Percentiles rank a stretch among this genome's conserved stretches.
Conservation (phyloP, 2,329 filamentous ascomycete genomes). For the Neonectria ditissima region DNA sequence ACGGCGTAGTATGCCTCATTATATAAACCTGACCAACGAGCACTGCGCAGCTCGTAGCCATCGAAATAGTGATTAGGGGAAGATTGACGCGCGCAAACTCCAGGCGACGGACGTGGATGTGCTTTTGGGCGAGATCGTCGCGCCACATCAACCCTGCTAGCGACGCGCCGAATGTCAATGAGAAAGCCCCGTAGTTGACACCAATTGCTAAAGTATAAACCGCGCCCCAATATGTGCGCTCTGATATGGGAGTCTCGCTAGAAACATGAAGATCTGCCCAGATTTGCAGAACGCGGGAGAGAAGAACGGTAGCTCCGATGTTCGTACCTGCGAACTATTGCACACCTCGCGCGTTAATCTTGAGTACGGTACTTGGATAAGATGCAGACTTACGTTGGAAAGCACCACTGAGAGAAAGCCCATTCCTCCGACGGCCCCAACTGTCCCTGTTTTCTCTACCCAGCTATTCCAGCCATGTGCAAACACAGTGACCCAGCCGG, state of each 20-base stretch:
- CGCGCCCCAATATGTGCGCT: constrained; percentile 78
- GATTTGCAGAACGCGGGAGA: constrained; percentile 76
- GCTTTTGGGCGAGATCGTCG: constrained; percentile 75
- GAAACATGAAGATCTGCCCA: constrained; percentile 71
- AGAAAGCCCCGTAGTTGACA: constrained; percentile 81
- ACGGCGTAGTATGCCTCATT: constrained; percentile 33
- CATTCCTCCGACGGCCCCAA: constrained; percentile 79
- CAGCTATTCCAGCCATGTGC: constrained; percentile 80
- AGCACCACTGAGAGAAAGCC: constrained; percentile 77
- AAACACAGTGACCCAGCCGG: constrained; percentile 80
- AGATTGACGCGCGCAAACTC: constrained; percentile 78
- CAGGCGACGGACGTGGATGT: constrained; percentile 71
- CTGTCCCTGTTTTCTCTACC: constrained; percentile 75
- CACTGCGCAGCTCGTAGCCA: constrained; percentile 72
- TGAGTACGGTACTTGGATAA: too few relatives aligned
- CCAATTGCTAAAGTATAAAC: constrained; percentile 81
- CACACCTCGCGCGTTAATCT: too few relatives aligned
- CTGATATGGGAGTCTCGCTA: constrained; percentile 62
- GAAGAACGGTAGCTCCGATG: constrained; percentile 79
- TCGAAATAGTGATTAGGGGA: constrained; percentile 76
- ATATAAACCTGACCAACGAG: constrained; percentile 75
- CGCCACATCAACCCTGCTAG: constrained; percentile 79
- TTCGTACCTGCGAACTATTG: constrained; percentile 79
- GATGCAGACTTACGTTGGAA: constrained; percentile 71
- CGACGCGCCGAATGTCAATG: constrained; percentile 77